phyloP scores from a whole-genome alignment of 192 early-diverging fungal species.

The Thamnidium elegans region DNA sequence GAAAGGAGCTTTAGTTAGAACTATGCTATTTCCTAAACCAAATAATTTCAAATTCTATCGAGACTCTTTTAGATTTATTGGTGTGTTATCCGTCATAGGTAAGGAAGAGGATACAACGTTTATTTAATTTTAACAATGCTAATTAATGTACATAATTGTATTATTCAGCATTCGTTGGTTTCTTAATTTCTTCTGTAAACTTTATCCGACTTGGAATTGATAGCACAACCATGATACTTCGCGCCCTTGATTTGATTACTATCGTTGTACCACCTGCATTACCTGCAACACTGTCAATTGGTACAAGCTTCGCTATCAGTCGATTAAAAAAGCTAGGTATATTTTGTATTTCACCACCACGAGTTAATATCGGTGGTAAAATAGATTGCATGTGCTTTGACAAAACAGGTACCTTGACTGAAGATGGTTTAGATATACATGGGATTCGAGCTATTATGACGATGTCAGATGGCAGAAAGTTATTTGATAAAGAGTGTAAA shows the following conservation, averaged over 20 bases:
- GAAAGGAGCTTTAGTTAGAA: conserved; percentile 92
- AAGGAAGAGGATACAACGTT: neutral
- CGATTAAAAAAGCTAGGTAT: conserved; percentile 79
- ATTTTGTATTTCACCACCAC: conserved; percentile 90
- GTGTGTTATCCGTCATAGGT: conserved; percentile 81
- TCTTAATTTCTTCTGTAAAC: conserved; percentile 82
- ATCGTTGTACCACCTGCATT: conserved; percentile 96
- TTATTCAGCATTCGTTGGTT: conserved; percentile 64
- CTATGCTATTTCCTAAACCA: conserved; percentile 95
- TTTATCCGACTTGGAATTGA: conserved; percentile 81
- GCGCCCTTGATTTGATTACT: conserved; percentile 96
- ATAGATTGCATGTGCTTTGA: conserved; percentile 97
- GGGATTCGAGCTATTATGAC: conserved; percentile 73
- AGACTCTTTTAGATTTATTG: conserved; percentile 97
- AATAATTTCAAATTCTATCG: conserved; percentile 95
- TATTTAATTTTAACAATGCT: too few species aligned
- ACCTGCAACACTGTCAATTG: conserved; percentile 97
- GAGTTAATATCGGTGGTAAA: conserved; percentile 96
- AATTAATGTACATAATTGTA: neutral
- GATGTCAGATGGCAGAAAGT: conserved; percentile 43
- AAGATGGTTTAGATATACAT: conserved; percentile 93
- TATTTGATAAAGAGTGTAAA: conserved; percentile 43
- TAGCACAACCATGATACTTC: conserved; percentile 68
- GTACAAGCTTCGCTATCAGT: conserved; percentile 91
- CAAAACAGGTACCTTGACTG: conserved; percentile 97